These are phyloP conservation scores for Magnusiomyces suaveolens DNA, from an alignment of 1,139 yeast species.

Conservation along the genomic window DNA sequence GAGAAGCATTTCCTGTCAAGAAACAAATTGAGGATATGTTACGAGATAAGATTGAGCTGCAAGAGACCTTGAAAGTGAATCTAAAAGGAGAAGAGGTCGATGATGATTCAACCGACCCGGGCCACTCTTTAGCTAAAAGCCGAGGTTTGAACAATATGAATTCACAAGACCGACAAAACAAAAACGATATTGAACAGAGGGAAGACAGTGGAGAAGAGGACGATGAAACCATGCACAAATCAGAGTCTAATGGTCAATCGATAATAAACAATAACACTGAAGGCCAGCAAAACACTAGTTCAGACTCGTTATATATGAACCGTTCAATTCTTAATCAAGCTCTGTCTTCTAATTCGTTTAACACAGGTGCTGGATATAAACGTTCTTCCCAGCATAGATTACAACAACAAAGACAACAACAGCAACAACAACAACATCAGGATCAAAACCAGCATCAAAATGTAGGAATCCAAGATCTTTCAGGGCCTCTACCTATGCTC, in stretches of 20 bases:
- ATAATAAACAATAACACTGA: neutral
- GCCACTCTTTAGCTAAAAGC: neutral
- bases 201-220: neutral
- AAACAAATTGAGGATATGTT: conserved; percentile 1
- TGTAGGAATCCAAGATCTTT: neutral
- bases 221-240: neutral
- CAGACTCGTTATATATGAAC: neutral
- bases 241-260: neutral
- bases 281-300: neutral
- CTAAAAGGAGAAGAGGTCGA: neutral
- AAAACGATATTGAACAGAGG: neutral
- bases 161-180: neutral
- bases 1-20: conserved; percentile 5
- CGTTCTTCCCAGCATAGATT: neutral
- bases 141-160: neutral
- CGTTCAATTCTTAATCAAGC: neutral
- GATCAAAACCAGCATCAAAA: neutral
- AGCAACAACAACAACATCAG: neutral
- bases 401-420: neutral
- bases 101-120: neutral
- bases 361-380: neutral
- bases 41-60: neutral
- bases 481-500: neutral
- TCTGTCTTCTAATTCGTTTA: neutral
- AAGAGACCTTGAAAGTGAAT: neutral